Evolutionary conservation across 306 rosid genomes (phyloP).

Genomic region (cucumber (Cucumis sativus)): Cucumber_9930_V3 NC_026656.2:24791501-24792000

Average conservation of each 20-base stretch:
- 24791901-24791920: constrained; percentile 36
- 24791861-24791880: background rate
- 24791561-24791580: constrained; percentile 54
- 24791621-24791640: constrained; percentile 61
- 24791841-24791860: background rate
- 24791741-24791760: background rate
- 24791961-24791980: background rate
- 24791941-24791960: background rate
- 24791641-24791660: constrained; percentile 58
- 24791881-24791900: background rate
- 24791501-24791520: background rate
- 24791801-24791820: background rate
- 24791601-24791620: constrained; percentile 57
- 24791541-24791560: background rate
- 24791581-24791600: constrained; percentile 40
- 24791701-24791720: constrained; percentile 45
- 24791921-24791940: background rate
- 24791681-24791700: constrained; percentile 51
- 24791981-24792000: background rate
- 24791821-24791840: background rate
- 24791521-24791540: background rate
- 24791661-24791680: constrained; percentile 53
- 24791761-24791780: constrained; percentile 9
- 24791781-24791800: constrained; percentile 21
- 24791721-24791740: constrained; percentile 49